Base-by-base conservation (phyloP, 1,284 basidiomycete genomes). In the Coriolopsis trogii region DNA sequence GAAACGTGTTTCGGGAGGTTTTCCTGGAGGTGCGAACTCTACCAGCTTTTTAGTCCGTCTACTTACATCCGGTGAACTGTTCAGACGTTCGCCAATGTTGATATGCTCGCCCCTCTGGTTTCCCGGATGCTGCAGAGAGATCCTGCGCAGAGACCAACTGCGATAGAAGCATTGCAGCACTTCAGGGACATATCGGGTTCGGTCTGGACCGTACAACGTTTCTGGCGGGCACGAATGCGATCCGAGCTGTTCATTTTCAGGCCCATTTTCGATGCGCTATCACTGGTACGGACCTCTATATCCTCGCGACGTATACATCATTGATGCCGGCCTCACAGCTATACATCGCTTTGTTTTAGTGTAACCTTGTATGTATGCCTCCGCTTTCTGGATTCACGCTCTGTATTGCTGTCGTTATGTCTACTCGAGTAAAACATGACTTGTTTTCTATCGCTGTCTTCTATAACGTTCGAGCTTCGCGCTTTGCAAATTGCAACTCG, bases 1-100 rank as follows among this genome's bases (percentile, higher is more conserved):
- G 69, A 4, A 61, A 66, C 25, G 13, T 61, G 1, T 53, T 67
- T 6, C 51, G 48, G 23, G 6, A 29, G 9, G 6, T 24, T 6
- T 23, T 39, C 12, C n/a, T 39, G 9, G 20, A 7, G 3, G 34
- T 37, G 34, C 12, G 37, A 24, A 6, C n/a, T n/a, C n/a, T n/a
- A n/a, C n/a, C n/a, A n/a, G n/a, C 21, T 12, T 24, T 10, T 23
- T 20, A 24, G 21, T 7, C 21, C 20, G 6, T 9, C 3, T 5
- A 20, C 37, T 39, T 12, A 21, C 20, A 3, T 6, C 33, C 18
- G 33, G 18, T 34, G 33, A 3, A 9, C 12, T 8, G 23, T 23
- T 5, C 37, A 39, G 37, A 23, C 23, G 25, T 39, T 23, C 10
- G 8, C 21, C 12, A 39, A 24, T 24, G 37, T 39, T 7, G 21